Percentiles rank a stretch among this genome's conserved stretches.
Conservation (phyloP, 2,329 filamentous ascomycete genomes). For the Exophiala sideris region DNA sequence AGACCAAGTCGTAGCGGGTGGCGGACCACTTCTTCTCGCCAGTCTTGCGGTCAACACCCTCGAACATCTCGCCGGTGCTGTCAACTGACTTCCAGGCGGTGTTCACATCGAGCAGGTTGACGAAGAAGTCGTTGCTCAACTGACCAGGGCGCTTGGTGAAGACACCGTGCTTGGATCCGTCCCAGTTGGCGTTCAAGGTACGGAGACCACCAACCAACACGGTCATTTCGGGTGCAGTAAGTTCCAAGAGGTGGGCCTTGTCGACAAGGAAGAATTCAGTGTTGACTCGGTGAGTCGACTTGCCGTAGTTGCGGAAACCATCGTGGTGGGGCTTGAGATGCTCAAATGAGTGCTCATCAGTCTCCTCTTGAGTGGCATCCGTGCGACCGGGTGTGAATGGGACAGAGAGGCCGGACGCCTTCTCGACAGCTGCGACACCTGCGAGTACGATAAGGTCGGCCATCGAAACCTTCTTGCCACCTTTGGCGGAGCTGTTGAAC, state of each 20-base stretch:
- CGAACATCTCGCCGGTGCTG: constrained; percentile 55
- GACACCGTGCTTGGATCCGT: constrained; percentile 64
- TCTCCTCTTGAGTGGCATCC: constrained; percentile 70
- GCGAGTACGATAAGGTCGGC: constrained; percentile 75
- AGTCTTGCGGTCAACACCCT: constrained; percentile 63
- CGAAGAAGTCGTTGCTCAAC: constrained; percentile 77
- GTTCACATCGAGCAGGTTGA: constrained; percentile 68
- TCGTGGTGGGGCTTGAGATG: constrained; percentile 69
- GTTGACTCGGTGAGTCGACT: constrained; percentile 57
- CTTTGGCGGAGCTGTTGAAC: constrained; percentile 55
- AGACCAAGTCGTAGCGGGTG: constrained; percentile 66
- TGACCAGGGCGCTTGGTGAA: constrained; percentile 65
- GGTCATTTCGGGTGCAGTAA: constrained; percentile 68
- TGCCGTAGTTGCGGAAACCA: constrained; percentile 76
- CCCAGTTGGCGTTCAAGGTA: constrained; percentile 66
- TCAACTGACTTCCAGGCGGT: constrained; percentile 61
- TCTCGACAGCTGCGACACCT: constrained; percentile 68
- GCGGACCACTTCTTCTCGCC: constrained; percentile 66
- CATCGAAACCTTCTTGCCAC: constrained; percentile 70
- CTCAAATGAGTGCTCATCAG: constrained; percentile 61
- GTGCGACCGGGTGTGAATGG: constrained; percentile 71
- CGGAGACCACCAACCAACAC: constrained; percentile 71
- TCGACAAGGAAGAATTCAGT: constrained; percentile 71
- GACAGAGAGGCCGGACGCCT: constrained; percentile 63
- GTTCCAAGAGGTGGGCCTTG: constrained; percentile 65